Conservation (phyloP, 305 asterid species). For the Ilex paraguariensis region DNA sequence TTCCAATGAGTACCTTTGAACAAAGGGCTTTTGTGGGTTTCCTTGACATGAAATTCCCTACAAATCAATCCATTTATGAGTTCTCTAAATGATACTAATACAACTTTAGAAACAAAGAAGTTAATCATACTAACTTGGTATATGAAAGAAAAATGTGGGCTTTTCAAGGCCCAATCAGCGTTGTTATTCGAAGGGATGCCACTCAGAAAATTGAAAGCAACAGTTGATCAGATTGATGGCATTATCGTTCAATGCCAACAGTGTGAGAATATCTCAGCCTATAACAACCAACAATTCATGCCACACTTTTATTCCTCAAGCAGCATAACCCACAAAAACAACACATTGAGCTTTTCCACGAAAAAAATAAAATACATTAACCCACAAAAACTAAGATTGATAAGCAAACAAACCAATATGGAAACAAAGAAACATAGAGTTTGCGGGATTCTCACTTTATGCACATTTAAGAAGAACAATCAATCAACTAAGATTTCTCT, state of each 20-base stretch:
- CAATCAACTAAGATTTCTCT: too few species aligned
- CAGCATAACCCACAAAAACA: too few species aligned
- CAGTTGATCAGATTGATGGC: slow-evolving; percentile 59
- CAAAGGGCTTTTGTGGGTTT: slow-evolving; percentile 32
- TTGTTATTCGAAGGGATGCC: slow-evolving; percentile 85
- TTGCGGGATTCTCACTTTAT: too few species aligned
- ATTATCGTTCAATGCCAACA: slow-evolving; percentile 54
- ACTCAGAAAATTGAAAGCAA: slow-evolving; percentile 78
- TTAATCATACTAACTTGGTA: slow-evolving; percentile 11
- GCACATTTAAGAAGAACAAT: too few species aligned
- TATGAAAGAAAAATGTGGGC: slow-evolving; percentile 27
- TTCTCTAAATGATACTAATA: slow-evolving; percentile 31
- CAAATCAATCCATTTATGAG: slow-evolving; percentile 63
- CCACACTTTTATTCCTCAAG: too few species aligned
- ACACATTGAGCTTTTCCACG: too few species aligned
- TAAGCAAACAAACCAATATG: too few species aligned
- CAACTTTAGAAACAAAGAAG: not conserved
- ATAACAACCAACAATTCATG: too few species aligned
- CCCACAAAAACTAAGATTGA: too few species aligned
- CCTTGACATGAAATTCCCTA: slow-evolving; percentile 86
- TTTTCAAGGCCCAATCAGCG: slow-evolving; percentile 29
- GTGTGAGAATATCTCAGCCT: slow-evolving; percentile 18
- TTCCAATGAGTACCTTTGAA: too few species aligned
- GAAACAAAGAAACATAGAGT: too few species aligned
- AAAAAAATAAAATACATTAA: too few species aligned